A percentile compares a stretch with the other conserved stretches of the same genome.
Evolutionary conservation across 2,329 filamentous ascomycete genomes (phyloP).

Genomic region (Ophiostoma perfectum): DNA sequence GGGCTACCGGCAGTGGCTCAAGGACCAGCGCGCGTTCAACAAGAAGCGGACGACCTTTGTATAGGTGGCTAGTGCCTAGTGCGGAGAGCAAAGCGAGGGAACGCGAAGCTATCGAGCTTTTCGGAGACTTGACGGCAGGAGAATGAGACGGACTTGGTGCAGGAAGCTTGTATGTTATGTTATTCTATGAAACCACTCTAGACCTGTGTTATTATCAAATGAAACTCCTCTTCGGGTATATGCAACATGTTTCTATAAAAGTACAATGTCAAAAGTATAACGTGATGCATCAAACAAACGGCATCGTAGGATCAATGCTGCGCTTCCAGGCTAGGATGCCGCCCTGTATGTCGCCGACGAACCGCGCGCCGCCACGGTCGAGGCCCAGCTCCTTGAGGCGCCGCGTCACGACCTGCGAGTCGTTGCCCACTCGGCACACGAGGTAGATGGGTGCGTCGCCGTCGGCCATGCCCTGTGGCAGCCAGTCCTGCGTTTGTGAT

Average conservation of each 20-base stretch:
- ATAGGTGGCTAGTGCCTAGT: slow-evolving; percentile 29
- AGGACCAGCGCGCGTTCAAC: slow-evolving; percentile 95
- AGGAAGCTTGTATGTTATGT: background rate
- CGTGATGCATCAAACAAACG: slow-evolving; percentile 37
- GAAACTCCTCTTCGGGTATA: background rate
- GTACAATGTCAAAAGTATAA: background rate
- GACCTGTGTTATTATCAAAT: slow-evolving; percentile 2
- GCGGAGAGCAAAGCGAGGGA: background rate
- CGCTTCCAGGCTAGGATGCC: slow-evolving; percentile 69
- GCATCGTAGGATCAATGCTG: slow-evolving; percentile 55
- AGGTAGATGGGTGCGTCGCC: slow-evolving; percentile 57
- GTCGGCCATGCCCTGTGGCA: slow-evolving; percentile 36
- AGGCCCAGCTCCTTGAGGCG: slow-evolving; percentile 59
- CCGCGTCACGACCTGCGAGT: slow-evolving; percentile 65
- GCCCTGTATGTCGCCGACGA: slow-evolving; percentile 65
- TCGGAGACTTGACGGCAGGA: too few relatives aligned
- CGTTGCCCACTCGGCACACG: slow-evolving; percentile 70
- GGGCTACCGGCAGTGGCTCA: slow-evolving; percentile 91
- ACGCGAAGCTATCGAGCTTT: background rate
- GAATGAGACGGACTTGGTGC: background rate
- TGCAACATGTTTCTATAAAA: background rate
- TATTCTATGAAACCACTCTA: slow-evolving; percentile 12
- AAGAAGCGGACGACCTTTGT: slow-evolving; percentile 71
- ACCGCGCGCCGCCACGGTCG: slow-evolving; percentile 47
- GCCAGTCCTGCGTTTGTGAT: slow-evolving; percentile 27